Conservation (phyloP, 2,329 filamentous ascomycete genomes). For the Aaosphaeria pasadenensis region DNA sequence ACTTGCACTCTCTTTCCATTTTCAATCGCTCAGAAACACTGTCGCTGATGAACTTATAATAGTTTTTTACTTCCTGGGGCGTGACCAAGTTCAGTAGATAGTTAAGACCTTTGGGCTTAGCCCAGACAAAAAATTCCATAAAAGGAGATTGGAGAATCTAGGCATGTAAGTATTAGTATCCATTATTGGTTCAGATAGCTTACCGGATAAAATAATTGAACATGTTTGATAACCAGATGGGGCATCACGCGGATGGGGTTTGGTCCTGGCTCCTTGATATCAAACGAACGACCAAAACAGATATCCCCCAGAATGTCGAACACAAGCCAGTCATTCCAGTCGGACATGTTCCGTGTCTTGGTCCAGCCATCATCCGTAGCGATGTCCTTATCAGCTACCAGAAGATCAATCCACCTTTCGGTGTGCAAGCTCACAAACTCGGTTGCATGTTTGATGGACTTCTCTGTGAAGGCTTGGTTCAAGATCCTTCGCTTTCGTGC, state of each 20-base stretch:
- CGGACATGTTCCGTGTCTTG: slow-evolving; percentile 6
- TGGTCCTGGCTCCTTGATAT: slow-evolving; percentile 3
- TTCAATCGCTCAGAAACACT: not conserved
- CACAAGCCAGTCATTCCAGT: slow-evolving; percentile 7
- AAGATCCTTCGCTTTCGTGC: not conserved
- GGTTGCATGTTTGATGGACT: not conserved
- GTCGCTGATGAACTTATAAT: slow-evolving; percentile 3
- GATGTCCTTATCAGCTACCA: too few species aligned
- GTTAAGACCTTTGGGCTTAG: slow-evolving; percentile 1
- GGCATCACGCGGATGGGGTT: slow-evolving; percentile 3
- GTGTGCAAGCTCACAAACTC: slow-evolving; percentile 6
- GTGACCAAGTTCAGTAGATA: not conserved
- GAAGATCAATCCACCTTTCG: slow-evolving; percentile 10
- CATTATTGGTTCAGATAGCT: not conserved
- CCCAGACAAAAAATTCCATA: not conserved
- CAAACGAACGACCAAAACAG: slow-evolving; percentile 3
- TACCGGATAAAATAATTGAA: slow-evolving; percentile 8
- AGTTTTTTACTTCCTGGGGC: not conserved
- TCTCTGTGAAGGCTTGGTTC: slow-evolving; percentile 6
- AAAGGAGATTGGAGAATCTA: not conserved
- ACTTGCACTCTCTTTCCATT: not conserved
- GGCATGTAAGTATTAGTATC: not conserved
- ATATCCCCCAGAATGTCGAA: slow-evolving; percentile 8
- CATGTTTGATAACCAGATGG: not conserved
- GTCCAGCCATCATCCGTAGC: slow-evolving; percentile 5